Evolutionary conservation across 495 filamentous ascomycete genomes (phyloP), one percentile per base, ranked within the genome.

Genomic region (Haplographium delicatum): DNA sequence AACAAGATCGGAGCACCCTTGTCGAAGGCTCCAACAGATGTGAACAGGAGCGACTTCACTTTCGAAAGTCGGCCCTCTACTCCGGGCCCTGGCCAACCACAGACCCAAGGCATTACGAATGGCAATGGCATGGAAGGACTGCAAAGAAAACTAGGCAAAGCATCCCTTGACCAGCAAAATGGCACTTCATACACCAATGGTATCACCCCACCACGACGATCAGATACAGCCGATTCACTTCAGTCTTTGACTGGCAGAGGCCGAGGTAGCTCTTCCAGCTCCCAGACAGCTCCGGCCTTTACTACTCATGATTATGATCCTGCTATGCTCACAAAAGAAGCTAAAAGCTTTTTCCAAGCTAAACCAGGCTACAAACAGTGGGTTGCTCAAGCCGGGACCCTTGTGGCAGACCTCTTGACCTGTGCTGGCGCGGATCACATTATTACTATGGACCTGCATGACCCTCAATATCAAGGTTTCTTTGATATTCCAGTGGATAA

Each of bases 401-500:
- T 98, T 55, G 86, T 98, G 18, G 93, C 93, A 19, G 90, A 96
- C 64, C 79, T 98, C 44, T 70, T 98, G 49, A 96, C 89, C 33
- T 96, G 90, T 65, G 93, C 93, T 53, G 93, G 93, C 44, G 89
- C 93, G 19, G 94, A 98, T 69, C 93, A 97, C 67, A 78, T 98
- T 64, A 89, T 98, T 61, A 97, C 93, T 2, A 91, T 96, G 81
- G 93, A 98, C 65, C 74, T 98, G 46, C 93, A 98, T 62, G 93
- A 97, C 65, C 90, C 94, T 53, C 94, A 97, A 68, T 97, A 97
- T 64, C 93, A 98, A 66, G 93, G 93, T 39, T 98, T 94, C 74
- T 97, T 98, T 60, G 93, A 97, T 62, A 96, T 97, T 45, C 91
- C 91, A 1, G 94, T 97, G 44, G 93, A 98, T 63, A 98, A 98